Evolutionary conservation across 176 grass and related monocot genomes (phyloP).

Genomic region (Poa pratensis): DNA sequence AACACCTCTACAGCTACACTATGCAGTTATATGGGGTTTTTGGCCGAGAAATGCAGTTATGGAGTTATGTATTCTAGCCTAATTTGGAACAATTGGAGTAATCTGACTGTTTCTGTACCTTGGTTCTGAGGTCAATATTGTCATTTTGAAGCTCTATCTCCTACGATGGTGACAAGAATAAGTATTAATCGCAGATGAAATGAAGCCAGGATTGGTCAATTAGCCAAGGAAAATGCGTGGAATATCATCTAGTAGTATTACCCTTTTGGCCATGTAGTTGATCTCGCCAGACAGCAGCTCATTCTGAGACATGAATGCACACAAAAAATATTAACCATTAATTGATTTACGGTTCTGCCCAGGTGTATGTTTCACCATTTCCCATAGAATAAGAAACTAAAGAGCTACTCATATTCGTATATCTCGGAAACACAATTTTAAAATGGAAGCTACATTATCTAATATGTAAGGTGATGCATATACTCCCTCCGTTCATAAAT

Average conservation of each 20-base stretch:
- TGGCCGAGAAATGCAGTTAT: not conserved
- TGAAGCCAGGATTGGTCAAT: not conserved
- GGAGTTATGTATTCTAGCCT: slow-evolving; percentile 6
- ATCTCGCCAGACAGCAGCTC: slow-evolving; percentile 74
- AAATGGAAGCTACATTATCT: not conserved
- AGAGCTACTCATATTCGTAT: not conserved
- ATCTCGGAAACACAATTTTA: not conserved
- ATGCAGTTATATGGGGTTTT: not conserved
- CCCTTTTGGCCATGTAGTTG: slow-evolving; percentile 70
- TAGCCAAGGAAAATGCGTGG: not conserved
- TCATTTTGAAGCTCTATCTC: slow-evolving; percentile 78
- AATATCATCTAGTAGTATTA: slow-evolving; percentile 22
- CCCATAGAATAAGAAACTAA: slow-evolving; percentile 24
- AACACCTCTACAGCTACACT: not conserved
- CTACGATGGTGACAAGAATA: slow-evolving; percentile 34
- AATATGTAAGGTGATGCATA: not conserved
- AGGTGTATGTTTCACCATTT: not conserved
- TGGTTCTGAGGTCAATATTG: slow-evolving; percentile 64
- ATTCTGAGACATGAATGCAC: slow-evolving; percentile 48
- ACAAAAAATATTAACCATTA: not conserved
- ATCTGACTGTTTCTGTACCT: slow-evolving; percentile 37
- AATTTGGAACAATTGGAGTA: not conserved
- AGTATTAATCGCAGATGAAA: slow-evolving; percentile 16
- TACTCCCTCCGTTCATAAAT: too few species aligned
- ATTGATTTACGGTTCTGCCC: not conserved